Base-by-base conservation (phyloP, 352 stramenopile genomes). In the Pilasporangium apinafurcum region DNA sequence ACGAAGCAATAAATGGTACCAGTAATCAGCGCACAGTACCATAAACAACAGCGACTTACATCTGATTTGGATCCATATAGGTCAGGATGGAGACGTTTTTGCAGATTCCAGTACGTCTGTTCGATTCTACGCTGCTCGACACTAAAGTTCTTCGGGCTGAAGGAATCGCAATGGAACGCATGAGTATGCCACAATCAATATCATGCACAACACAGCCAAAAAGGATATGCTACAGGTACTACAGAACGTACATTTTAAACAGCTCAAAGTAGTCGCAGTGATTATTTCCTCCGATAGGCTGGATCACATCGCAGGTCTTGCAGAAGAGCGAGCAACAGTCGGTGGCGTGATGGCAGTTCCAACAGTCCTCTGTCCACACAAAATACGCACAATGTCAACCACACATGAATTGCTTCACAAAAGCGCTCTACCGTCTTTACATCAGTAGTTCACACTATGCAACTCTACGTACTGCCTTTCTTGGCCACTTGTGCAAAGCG, bases 181-280 rank as follows among this genome's bases (percentile, higher is more conserved):
- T 8, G 22, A 50, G 20, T 33, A 37, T 28, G 13, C 33, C 10
- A 42, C 13, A 41, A 7, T 14, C 12, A 22, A 8, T 35, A 35
- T 62, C 38, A 64, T 29, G 7, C 9, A 48, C 42, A 32, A 26
- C 21, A n/a, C n/a, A n/a, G n/a, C n/a, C n/a, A n/a, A n/a, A n/a
- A n/a, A n/a, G n/a, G n/a, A n/a, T n/a, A n/a, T n/a, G n/a, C n/a
- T n/a, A n/a, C n/a, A n/a, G n/a, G n/a, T n/a, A n/a, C n/a, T n/a
- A n/a, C n/a, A 10, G 30, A 22, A 67, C 61, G 49, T 64, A 91
- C 81, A 93, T 72, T 48, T 87, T 44, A 50, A 93, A 93, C 53
- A 93, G 71, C 54, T 89, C 79, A 60, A 93, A 91, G 64, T 87
- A 91, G 56, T 93, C 70, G 58, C 81, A 92, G 48, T 81, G 68